phyloP scores from a whole-genome alignment of 768 basidiomycete species.

The Leccinum rimulosum region DNA sequence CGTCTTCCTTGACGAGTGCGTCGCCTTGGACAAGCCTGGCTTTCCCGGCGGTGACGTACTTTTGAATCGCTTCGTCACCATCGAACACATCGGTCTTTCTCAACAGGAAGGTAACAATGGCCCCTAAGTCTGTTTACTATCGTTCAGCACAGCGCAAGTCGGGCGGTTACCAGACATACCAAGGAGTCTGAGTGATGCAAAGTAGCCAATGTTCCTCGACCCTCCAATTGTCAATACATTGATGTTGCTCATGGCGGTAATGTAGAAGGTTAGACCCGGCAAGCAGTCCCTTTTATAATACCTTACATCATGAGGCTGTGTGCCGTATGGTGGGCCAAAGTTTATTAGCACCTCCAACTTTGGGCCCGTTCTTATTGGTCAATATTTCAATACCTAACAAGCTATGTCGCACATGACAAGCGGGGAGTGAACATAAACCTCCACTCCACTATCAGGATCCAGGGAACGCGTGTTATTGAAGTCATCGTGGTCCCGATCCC shows the following conservation, averaged over 20 bases:
- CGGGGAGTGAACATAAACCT: background rate
- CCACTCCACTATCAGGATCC: background rate
- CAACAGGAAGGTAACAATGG: constrained; percentile 62
- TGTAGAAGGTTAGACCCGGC: background rate
- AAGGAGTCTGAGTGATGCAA: constrained; percentile 45
- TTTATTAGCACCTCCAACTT: background rate
- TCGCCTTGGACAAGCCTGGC: constrained; percentile 61
- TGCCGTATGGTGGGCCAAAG: background rate
- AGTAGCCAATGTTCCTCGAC: constrained; percentile 57
- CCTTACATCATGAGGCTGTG: constrained; percentile 6
- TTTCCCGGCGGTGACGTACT: constrained; percentile 46
- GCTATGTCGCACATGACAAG: background rate
- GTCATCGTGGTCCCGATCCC: background rate
- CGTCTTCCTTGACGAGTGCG: constrained; percentile 51
- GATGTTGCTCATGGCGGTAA: constrained; percentile 16
- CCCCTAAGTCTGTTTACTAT: constrained; percentile 46
- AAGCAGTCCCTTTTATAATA: background rate
- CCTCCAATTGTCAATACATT: constrained; percentile 47
- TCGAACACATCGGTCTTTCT: constrained; percentile 54
- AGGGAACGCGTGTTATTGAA: background rate
- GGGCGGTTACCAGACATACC: constrained; percentile 29
- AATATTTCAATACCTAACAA: background rate
- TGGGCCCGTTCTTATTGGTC: background rate
- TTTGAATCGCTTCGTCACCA: constrained; percentile 49
- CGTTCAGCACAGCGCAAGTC: background rate